Evolutionary conservation across 768 basidiomycete genomes (phyloP), one percentile per base, ranked within the genome.

Genomic region (Termitomyces eurrhizus): DNA sequence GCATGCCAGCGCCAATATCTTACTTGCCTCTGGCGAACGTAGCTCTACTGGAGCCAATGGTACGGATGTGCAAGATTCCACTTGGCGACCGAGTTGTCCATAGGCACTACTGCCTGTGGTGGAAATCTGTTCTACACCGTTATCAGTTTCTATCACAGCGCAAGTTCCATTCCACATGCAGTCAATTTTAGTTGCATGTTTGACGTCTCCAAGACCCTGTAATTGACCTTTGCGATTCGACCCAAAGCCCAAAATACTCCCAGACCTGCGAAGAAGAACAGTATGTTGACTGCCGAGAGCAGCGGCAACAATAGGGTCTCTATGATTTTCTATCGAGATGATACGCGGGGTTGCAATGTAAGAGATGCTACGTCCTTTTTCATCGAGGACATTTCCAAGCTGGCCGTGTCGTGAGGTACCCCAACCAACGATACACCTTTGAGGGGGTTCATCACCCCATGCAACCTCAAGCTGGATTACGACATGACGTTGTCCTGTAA

Each of bases 91-190:
- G 14, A 92, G 83, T 67, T 93, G 92, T 6, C 89, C 86, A 64
- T 84, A 82, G 33, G 82, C 73, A 62, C 81, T 83, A 24, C 85
- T 88, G 5, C 82, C 82, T 3, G 83, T 80, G 14, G 82, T 73
- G 32, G 83, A 62, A 32, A 77, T 58, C 33, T 59, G 62, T 58
- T 60, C 61, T 12, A 52, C 57, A 14, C 53, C 68, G 50, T 63
- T 70, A 42, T 56, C 57, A 44, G 66, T 60, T 14, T 67, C 58
- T 2, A 68, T 59, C 2, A 81, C 71, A 35, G 78, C 68, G 65
- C 87, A 92, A 11, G 90, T 89, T 12, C 90, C 88, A 62, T 90
- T 91, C 93, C 93, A 94, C 2, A 91, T 90, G 65, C 88, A 90
- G 3, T 74, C 80, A 35, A 67, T 48, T 5, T 49, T 61, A 24